Conservation (phyloP, 2,329 filamentous ascomycete species). For the Trichoderma arundinaceum region DNA sequence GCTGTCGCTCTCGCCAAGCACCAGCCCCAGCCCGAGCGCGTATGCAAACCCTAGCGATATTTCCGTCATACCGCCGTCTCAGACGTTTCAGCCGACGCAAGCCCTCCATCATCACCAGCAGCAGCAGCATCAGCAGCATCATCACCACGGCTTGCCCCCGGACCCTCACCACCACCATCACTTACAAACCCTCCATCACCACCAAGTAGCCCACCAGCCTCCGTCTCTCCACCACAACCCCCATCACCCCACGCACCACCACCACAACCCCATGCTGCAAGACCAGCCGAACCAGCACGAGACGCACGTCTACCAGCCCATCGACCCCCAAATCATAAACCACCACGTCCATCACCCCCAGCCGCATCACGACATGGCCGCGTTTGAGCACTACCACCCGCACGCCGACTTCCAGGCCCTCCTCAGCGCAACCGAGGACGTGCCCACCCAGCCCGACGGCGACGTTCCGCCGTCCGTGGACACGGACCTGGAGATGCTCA, state of each 20-base stretch:
- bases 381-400: slow-evolving; percentile 50
- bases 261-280: slow-evolving; percentile 46
- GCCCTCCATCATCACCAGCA: slow-evolving; percentile 25
- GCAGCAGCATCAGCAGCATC: slow-evolving; percentile 19
- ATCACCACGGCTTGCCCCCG: slow-evolving; percentile 10
- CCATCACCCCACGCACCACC: slow-evolving; percentile 34
- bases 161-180: slow-evolving; percentile 38
- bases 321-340: slow-evolving; percentile 52
- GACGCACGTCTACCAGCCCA: slow-evolving; percentile 56
- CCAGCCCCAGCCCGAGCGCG: slow-evolving; percentile 43
- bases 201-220: slow-evolving; percentile 47
- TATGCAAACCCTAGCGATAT: slow-evolving; percentile 58
- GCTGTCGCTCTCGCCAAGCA: slow-evolving; percentile 39
- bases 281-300: slow-evolving; percentile 40
- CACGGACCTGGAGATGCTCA: slow-evolving; percentile 59
- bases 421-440: slow-evolving; percentile 54
- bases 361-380: slow-evolving; percentile 39
- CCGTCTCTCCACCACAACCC: slow-evolving; percentile 53
- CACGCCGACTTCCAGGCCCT: slow-evolving; percentile 61
- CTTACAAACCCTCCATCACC: slow-evolving; percentile 42
- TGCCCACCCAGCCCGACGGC: slow-evolving; percentile 37
- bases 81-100: slow-evolving; percentile 42
- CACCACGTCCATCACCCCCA: slow-evolving; percentile 32
- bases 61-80: slow-evolving; percentile 50
- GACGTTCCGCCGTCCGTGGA: slow-evolving; percentile 52